A percentile compares a stretch with the other conserved stretches of the same genome.
Conservation (phyloP, 441 rosid species). For the Jatropha multifida region DNA sequence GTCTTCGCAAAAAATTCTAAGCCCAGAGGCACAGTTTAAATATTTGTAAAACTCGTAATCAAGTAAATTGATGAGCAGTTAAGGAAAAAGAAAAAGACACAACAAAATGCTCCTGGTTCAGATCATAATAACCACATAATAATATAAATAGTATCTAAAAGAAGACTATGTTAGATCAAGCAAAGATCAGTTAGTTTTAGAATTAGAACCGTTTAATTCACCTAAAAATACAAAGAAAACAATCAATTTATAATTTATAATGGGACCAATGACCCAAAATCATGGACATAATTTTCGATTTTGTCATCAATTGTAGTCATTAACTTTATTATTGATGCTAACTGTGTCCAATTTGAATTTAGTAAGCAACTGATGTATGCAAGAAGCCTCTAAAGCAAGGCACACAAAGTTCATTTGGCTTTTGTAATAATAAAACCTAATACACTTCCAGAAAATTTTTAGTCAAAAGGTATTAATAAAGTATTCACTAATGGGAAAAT, state of each 20-base stretch:
- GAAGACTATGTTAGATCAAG: neutral
- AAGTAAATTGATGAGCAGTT: neutral
- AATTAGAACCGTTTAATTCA: neutral
- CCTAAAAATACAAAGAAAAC: neutral
- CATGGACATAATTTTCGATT: no score
- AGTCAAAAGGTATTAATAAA: neutral
- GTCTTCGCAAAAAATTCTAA: neutral
- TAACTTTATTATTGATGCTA: no score
- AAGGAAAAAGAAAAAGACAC: neutral
- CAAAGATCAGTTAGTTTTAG: neutral
- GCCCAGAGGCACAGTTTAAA: neutral
- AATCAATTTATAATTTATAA: neutral
- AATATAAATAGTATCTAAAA: neutral
- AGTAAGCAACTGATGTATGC: neutral
- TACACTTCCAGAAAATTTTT: neutral
- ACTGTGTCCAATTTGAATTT: no score
- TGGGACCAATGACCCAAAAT: neutral
- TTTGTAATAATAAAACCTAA: neutral
- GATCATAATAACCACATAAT: neutral
- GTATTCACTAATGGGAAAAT: neutral
- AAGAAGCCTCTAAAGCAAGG: neutral
- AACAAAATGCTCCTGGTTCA: neutral
- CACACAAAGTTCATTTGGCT: neutral
- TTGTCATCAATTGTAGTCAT: no score
- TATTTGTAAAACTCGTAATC: neutral